Conservation (phyloP, 2,329 filamentous ascomycete genomes). For the Colletotrichum liriopes region DNA sequence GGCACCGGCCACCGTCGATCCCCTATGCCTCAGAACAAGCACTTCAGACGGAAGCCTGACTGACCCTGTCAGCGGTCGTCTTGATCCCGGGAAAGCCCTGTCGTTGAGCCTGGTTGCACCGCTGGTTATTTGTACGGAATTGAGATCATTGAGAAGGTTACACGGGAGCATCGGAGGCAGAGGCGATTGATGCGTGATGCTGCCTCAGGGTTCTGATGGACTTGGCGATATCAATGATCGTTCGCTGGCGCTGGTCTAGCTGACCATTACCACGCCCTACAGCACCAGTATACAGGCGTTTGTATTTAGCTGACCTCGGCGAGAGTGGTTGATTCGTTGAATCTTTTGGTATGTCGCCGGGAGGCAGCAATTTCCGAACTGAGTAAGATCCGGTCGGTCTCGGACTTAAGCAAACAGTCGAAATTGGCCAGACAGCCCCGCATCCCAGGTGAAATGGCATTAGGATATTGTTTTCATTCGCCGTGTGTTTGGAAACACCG, state of each 20-base stretch:
- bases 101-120: conserved; percentile 1
- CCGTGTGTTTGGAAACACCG: background rate
- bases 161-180: background rate
- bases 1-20: conserved; percentile 25
- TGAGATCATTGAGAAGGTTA: background rate
- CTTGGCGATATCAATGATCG: background rate
- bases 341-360: background rate
- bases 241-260: background rate
- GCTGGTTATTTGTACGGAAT: background rate
- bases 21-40: conserved; percentile 32
- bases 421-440: background rate
- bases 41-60: conserved; percentile 31
- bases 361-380: background rate
- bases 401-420: conserved; percentile 13
- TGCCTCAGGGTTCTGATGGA: background rate
- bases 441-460: background rate
- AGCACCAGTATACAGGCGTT: background rate
- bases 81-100: background rate
- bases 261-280: background rate
- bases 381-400: conserved; percentile 3
- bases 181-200: conserved; percentile 3
- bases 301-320: too few relatives aligned
- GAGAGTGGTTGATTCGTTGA: too few relatives aligned
- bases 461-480: background rate
- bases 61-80: conserved; percentile 13